Evolutionary conservation across 1,284 basidiomycete genomes (phyloP).

Genomic region (Boletus hoseneyae): DNA sequence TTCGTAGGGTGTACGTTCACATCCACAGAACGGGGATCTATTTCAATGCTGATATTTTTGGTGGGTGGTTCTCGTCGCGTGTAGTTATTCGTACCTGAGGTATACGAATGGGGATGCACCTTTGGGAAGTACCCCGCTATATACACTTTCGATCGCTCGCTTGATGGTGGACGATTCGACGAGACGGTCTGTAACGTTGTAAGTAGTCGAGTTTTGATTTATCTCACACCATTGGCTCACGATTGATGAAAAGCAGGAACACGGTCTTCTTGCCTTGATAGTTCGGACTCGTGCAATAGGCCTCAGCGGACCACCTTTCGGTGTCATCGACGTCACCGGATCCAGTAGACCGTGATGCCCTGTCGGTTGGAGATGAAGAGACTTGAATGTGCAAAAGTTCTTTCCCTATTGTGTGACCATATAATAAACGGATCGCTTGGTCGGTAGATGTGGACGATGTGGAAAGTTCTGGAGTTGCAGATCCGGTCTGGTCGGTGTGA

Average conservation of each 20-base stretch:
- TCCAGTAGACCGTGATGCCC: constrained; percentile 20
- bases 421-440: constrained; percentile 79
- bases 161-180: constrained; percentile 91
- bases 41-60: constrained; percentile 55
- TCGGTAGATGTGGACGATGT: constrained; percentile 70
- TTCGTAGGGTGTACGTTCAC: constrained; percentile 99
- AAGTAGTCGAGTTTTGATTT: not conserved
- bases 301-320: constrained; percentile 66
- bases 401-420: constrained; percentile 78
- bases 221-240: constrained; percentile 47
- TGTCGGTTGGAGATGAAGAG: constrained; percentile 31
- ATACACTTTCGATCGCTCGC: constrained; percentile 84
- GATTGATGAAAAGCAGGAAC: constrained; percentile 96
- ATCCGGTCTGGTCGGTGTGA: constrained; percentile 54
- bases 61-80: not conserved
- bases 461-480: constrained; percentile 75
- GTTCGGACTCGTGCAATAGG: constrained; percentile 84
- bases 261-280: constrained; percentile 85
- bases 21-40: constrained; percentile 88
- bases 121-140: constrained; percentile 86
- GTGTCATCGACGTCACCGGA: constrained; percentile 29
- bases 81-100: constrained; percentile 57
- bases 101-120: constrained; percentile 91
- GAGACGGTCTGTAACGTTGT: constrained; percentile 67
- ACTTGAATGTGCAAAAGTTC: constrained; percentile 68